Base-by-base conservation (phyloP, 208 protist genomes). In the Blechomonas ayalai region DNA sequence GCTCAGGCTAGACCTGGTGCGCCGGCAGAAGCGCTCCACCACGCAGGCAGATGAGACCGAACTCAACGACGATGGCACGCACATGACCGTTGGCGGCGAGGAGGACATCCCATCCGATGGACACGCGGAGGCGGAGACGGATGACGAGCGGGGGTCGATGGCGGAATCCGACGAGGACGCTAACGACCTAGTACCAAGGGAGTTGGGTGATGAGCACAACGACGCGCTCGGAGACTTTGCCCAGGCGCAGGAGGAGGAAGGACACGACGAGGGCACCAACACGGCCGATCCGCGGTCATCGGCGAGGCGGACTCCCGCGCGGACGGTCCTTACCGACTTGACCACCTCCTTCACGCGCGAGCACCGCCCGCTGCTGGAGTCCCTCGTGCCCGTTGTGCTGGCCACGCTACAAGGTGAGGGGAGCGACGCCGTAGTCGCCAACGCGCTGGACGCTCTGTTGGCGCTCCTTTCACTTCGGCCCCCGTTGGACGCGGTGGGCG, bases 321-420 rank as follows among this genome's bases (percentile, higher is more conserved):
- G 40, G 25, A 59, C 36, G n/a, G 34, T 16, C 34, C 36, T 29
- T 1, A 41, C 58, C 33, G 76, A 79, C 34, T 60, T 92, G 28
- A 80, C 66, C 20, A 42, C 75, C 23, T 58, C 73, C 53, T 93
- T 93, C 52, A 89, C 76, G 3, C 58, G 53, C n/a, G 75, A 88
- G 62, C 68, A 91, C 51, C 71, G 77, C 31, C 36, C 10, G 8
- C 47, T 93, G 18, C 61, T 93, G 24, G 80, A 91, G 52, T 62
- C 56, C 5, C 71, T 95, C 8, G 62, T 95, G 18, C 69, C 71
- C 20, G 73, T 73, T 0, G 73, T 93, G 22, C 52, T 95, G 8
- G 52, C 50, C 24, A 89, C 82, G 22, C 65, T 95, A n/a, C 59
- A 92, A 34, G 88, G 88, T 45, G 88, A 95, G 35, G 84, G 82